Evolutionary conservation across 1,284 basidiomycete genomes (phyloP).

Genomic region (Heliocybe sulcata): DNA sequence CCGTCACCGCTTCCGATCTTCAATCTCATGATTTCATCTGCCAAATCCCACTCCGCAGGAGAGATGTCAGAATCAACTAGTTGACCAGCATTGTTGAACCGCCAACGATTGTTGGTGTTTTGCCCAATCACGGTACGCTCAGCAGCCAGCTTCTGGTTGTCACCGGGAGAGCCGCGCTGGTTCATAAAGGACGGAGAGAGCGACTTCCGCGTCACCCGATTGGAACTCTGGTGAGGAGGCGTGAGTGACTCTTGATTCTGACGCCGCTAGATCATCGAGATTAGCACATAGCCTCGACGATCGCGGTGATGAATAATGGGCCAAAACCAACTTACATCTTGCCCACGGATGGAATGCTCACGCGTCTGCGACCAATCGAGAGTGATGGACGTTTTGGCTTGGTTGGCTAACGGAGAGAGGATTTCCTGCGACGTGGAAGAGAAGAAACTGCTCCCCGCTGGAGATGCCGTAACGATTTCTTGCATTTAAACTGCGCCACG

Average conservation of each 20-base stretch:
- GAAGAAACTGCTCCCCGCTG: constrained; percentile 31
- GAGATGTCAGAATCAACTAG: constrained; percentile 48
- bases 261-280: background rate
- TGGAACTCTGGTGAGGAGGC: constrained; percentile 18
- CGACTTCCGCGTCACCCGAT: constrained; percentile 18
- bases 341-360: constrained; percentile 11
- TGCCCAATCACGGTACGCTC: background rate
- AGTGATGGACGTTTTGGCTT: constrained; percentile 21
- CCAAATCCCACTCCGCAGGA: constrained; percentile 57
- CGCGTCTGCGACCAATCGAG: constrained; percentile 22
- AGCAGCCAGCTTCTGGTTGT: constrained; percentile 21
- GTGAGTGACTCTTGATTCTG: constrained; percentile 2
- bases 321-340: constrained; percentile 3
- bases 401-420: constrained; percentile 29
- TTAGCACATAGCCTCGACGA: constrained; percentile 15
- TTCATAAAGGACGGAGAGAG: constrained; percentile 4
- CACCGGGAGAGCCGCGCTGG: constrained; percentile 13
- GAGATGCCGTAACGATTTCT: constrained; percentile 48
- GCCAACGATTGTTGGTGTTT: constrained; percentile 44
- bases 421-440: constrained; percentile 28
- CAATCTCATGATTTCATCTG: constrained; percentile 64
- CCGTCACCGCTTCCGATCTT: constrained; percentile 41
- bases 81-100: constrained; percentile 53
- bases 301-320: constrained; percentile 13
- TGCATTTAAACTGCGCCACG: constrained; percentile 41